Conservation (phyloP, 2,329 filamentous ascomycete species). For the Neophaeococcomyces mojaviensis region DNA sequence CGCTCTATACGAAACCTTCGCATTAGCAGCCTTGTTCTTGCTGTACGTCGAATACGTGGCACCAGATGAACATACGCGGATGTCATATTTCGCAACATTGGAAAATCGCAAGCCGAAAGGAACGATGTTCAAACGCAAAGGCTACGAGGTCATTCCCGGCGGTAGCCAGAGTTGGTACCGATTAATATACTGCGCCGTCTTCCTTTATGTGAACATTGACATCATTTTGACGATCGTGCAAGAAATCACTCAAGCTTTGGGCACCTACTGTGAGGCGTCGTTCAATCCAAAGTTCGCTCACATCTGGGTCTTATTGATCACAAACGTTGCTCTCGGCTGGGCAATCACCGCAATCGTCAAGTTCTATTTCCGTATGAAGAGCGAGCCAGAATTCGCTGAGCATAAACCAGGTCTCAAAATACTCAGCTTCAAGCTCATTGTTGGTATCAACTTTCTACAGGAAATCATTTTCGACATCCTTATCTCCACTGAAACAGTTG, state of each 20-base stretch:
- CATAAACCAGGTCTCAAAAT: slow-evolving; percentile 12
- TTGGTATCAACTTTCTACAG: slow-evolving; percentile 87
- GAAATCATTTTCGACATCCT: slow-evolving; percentile 49
- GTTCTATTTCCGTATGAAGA: slow-evolving; percentile 81
- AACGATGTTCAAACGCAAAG: not conserved
- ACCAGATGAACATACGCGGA: slow-evolving; percentile 10
- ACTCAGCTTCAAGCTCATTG: slow-evolving; percentile 75
- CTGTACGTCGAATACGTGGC: slow-evolving; percentile 14
- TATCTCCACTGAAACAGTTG: slow-evolving; percentile 48
- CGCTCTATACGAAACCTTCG: slow-evolving; percentile 14
- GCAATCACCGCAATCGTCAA: slow-evolving; percentile 65
- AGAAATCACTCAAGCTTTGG: slow-evolving; percentile 61
- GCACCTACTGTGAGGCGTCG: slow-evolving; percentile 68
- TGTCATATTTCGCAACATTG: slow-evolving; percentile 10
- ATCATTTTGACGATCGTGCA: slow-evolving; percentile 71
- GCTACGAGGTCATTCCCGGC: slow-evolving; percentile 6
- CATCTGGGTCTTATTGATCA: slow-evolving; percentile 52
- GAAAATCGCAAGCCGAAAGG: slow-evolving; percentile 8
- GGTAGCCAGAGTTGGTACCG: slow-evolving; percentile 21
- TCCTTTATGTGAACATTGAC: slow-evolving; percentile 75
- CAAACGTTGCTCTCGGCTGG: slow-evolving; percentile 11
- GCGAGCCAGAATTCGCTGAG: slow-evolving; percentile 49
- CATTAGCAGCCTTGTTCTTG: slow-evolving; percentile 14
- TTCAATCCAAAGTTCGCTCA: slow-evolving; percentile 68
- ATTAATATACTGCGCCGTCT: slow-evolving; percentile 71